Base-by-base conservation (phyloP, 768 basidiomycete genomes). In the Mycena vitilis region DNA sequence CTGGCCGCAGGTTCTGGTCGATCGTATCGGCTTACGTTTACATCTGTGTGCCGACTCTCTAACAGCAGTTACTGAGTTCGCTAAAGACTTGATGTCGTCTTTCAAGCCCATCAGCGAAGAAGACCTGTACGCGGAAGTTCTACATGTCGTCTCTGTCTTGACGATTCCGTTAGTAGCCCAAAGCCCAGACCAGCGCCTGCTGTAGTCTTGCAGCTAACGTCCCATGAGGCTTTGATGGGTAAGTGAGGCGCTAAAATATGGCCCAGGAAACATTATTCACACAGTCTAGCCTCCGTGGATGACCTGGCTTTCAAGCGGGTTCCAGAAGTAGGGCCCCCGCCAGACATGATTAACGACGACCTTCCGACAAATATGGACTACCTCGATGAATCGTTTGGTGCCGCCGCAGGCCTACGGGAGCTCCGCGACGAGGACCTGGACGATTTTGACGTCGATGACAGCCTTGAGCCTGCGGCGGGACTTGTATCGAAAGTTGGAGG, bases 321-420 rank as follows among this genome's bases (percentile, higher is more conserved):
- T 9, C 95, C 95, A 2, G 91, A 95, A 71, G 83, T 97, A 48
- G 91, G 92, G 23, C 86, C 89, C 12, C 86, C 89, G 11, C 90
- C 94, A 16, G 97, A 98, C 78, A 90, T 98, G 89, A 91, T 99
- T 64, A 82, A 84, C 38, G 97, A 99, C 73, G 96, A 99, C 76
- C 82, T 99, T 11, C 97, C 97, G 0, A 92, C 86, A 23, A 97
- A 99, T 77, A 80, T 85, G 54, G 94, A 96, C 75, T 99, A 96
- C 74, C 83, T 99, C 53, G 94, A 95, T 71, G 88, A 87, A 60
- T 91, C 93, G 4, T 94, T 94, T 70, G 90, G 92, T 47, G 81
- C 92, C 25, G 90, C 93, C 20, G 92, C 89, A 6, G 94, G 94
- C 16, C 80, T 95, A 20, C 86, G 88, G 58, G 91, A 89, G 75